phyloP scores from a whole-genome alignment of 1,139 yeast genomes.

The Diutina catenulata region DNA sequence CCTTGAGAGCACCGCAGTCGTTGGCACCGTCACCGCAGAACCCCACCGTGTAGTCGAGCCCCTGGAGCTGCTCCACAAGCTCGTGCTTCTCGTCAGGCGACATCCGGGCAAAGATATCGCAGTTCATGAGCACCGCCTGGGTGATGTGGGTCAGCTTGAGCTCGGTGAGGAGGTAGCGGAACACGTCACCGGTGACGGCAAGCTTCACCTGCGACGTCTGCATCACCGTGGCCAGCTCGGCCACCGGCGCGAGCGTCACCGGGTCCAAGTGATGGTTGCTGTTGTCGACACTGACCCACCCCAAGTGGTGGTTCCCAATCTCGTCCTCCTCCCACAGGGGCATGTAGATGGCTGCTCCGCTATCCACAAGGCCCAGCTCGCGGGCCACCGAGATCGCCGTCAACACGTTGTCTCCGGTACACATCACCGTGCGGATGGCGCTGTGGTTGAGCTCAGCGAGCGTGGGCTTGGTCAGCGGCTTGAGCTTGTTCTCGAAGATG shows the following conservation, averaged over 20 bases:
- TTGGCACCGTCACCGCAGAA: conserved; percentile 98
- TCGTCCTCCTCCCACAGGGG: conserved; percentile 42
- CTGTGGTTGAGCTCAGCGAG: conserved; percentile 52
- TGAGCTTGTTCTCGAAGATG: conserved; percentile 82
- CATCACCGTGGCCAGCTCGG: conserved; percentile 13
- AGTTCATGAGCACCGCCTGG: conserved; percentile 56
- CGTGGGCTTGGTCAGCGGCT: conserved; percentile 52
- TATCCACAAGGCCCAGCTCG: conserved; percentile 60
- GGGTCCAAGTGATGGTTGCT: conserved; percentile 46
- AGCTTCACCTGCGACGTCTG: conserved; percentile 17
- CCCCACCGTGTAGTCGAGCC: conserved; percentile 82
- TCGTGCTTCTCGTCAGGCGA: conserved; percentile 98
- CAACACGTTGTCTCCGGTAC: conserved; percentile 92
- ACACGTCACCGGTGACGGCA: conserved; percentile 89
- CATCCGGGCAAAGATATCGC: conserved; percentile 88
- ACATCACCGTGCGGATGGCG: conserved; percentile 77
- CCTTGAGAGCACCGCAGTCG: conserved; percentile 96
- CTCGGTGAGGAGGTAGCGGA: conserved; percentile 60
- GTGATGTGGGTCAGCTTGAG: conserved; percentile 26
- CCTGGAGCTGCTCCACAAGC: conserved; percentile 76
- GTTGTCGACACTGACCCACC: conserved; percentile 59
- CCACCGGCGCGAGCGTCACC: conserved; percentile 43
- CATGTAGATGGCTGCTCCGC: conserved; percentile 42
- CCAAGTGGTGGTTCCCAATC: conserved; percentile 19
- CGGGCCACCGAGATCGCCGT: conserved; percentile 91